Percentiles rank a stretch among this genome's conserved stretches.
Conservation (phyloP, 2,329 filamentous ascomycete species). For the Aurifilum marmelostoma region DNA sequence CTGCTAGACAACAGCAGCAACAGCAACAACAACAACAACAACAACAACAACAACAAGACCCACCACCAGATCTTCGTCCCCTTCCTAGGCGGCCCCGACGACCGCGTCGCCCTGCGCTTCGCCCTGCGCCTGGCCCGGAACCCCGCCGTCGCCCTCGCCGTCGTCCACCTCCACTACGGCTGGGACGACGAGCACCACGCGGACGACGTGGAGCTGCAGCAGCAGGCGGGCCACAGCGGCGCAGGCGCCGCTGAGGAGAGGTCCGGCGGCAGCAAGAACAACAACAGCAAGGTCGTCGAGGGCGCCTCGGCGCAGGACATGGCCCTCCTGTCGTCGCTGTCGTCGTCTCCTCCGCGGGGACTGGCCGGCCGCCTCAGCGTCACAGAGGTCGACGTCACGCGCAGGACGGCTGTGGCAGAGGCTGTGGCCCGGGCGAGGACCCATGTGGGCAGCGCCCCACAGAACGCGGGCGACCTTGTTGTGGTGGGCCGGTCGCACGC, state of each 20-base stretch:
- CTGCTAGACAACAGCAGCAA: constrained; percentile 23
- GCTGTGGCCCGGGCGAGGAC: constrained; percentile 57
- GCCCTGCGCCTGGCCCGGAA: constrained; percentile 85
- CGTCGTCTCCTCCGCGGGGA: constrained; percentile 39
- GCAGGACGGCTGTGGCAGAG: constrained; percentile 45
- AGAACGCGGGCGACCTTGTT: constrained; percentile 72
- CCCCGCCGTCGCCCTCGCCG: constrained; percentile 74
- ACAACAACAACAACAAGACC: constrained; percentile 60
- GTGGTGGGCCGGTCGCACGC: constrained; percentile 63
- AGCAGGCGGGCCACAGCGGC: constrained; percentile 26
- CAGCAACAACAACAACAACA: constrained; percentile 50
- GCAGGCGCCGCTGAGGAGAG: neutral
- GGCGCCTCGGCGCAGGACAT: constrained; percentile 42
- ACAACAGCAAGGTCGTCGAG: constrained; percentile 34
- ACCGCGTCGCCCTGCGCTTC: constrained; percentile 76
- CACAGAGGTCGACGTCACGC: constrained; percentile 48
- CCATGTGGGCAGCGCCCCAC: constrained; percentile 62
- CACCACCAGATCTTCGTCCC: constrained; percentile 82
- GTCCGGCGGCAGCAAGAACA: constrained; percentile 15
- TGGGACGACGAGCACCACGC: constrained; percentile 31
- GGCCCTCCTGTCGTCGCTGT: constrained; percentile 41
- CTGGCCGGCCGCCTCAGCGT: constrained; percentile 50
- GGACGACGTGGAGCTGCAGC: constrained; percentile 30
- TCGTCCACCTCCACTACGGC: constrained; percentile 61
- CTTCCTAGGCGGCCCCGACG: constrained; percentile 84